Percentiles rank a stretch among this genome's conserved stretches.
Conservation (phyloP, 306 rosid species). For the Prunus mume region DNA sequence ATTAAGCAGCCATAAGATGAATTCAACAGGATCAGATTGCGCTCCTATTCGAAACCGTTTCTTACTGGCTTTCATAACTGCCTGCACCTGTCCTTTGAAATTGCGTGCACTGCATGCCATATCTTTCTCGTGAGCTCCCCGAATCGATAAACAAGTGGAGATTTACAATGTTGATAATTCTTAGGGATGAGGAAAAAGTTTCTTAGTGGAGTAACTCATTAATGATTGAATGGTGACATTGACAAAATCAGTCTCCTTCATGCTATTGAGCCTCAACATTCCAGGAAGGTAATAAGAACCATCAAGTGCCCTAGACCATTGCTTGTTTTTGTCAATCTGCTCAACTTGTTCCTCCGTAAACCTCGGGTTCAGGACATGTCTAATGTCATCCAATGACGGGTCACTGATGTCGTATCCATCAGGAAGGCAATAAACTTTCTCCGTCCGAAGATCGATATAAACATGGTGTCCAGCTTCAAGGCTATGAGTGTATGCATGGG, state of each 20-base stretch:
- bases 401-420: too few relatives aligned
- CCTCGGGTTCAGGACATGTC: slow-evolving; percentile 94
- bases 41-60: slow-evolving; percentile 82
- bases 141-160: slow-evolving; percentile 89
- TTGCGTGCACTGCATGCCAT: slow-evolving; percentile 92
- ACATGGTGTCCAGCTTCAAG: slow-evolving; percentile 98
- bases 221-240: slow-evolving; percentile 92
- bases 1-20: slow-evolving; percentile 97
- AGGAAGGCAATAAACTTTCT: too few relatives aligned
- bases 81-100: slow-evolving; percentile 97
- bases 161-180: slow-evolving; percentile 77
- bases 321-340: slow-evolving; percentile 83
- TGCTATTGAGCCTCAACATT: slow-evolving; percentile 45
- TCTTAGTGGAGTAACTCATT: slow-evolving; percentile 87
- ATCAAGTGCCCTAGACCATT: slow-evolving; percentile 95
- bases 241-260: slow-evolving; percentile 32
- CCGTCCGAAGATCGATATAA: too few relatives aligned
- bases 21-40: slow-evolving; percentile 95
- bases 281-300: slow-evolving; percentile 99
- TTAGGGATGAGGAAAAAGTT: slow-evolving; percentile 90
- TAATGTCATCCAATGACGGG: slow-evolving; percentile 49
- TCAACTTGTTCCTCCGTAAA: slow-evolving; percentile 77
- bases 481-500: slow-evolving; percentile 95
- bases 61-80: slow-evolving; percentile 97
- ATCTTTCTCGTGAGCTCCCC: slow-evolving; percentile 97